Evolutionary conservation across 257 asterid species (phyloP).

Genomic region (Przewalskia tangutica): DNA sequence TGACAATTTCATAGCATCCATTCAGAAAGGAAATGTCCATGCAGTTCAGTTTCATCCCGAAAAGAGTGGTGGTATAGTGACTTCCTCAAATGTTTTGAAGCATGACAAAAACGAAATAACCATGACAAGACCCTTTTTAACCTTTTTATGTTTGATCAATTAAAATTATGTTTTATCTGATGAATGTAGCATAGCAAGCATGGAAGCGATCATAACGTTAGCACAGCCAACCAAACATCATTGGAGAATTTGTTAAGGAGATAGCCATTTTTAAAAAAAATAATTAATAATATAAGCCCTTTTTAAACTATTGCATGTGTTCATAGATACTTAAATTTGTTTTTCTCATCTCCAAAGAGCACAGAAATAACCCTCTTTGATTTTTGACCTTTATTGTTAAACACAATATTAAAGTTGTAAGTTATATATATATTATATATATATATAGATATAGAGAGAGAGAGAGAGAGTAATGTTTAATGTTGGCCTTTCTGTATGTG

Average conservation of each 20-base stretch:
- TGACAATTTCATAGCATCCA: constrained; percentile 66
- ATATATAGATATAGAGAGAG: too few species aligned
- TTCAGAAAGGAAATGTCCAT: constrained; percentile 78
- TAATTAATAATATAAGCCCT: not conserved
- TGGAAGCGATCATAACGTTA: not conserved
- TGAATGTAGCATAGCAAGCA: too few species aligned
- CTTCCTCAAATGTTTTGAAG: not conserved
- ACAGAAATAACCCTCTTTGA: not conserved
- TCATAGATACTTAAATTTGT: not conserved
- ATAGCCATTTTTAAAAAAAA: not conserved
- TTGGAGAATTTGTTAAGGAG: not conserved
- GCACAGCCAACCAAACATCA: not conserved
- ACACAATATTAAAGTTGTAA: not conserved
- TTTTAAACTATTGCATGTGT: not conserved
- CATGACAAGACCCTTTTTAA: not conserved
- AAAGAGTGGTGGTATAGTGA: constrained; percentile 81
- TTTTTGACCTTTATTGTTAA: not conserved
- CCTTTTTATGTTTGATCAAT: not conserved
- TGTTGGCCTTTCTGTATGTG: too few species aligned
- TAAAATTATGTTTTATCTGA: not conserved
- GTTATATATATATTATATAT: too few species aligned
- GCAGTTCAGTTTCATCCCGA: constrained; percentile 99
- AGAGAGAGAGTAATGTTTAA: too few species aligned
- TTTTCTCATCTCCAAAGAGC: not conserved
- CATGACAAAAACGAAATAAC: not conserved